Evolutionary conservation across 148 eudicot species (phyloP).

Genomic region (Cornus suecica): DNA sequence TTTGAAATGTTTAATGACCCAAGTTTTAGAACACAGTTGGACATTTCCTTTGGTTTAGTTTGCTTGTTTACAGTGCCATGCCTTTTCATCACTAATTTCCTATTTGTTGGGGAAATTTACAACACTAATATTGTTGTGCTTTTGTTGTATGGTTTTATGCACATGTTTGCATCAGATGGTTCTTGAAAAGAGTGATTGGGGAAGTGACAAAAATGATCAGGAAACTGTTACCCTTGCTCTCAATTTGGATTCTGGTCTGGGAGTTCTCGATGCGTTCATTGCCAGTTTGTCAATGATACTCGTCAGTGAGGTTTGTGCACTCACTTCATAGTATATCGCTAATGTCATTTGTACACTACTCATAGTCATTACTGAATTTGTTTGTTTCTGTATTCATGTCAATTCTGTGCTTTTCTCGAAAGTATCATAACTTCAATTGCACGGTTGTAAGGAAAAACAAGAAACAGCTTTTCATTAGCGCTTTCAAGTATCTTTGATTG

Average conservation of each 20-base stretch:
- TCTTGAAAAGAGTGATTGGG: slow-evolving; percentile 50
- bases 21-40: neutral
- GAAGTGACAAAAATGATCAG: slow-evolving; percentile 12
- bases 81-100: neutral
- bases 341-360: neutral
- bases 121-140: neutral
- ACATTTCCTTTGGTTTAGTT: neutral
- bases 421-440: neutral
- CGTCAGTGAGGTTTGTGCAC: slow-evolving; percentile 90
- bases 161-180: slow-evolving; percentile 41
- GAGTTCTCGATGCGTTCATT: slow-evolving; percentile 86
- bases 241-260: slow-evolving; percentile 70
- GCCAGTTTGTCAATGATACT: slow-evolving; percentile 95
- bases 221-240: slow-evolving; percentile 49
- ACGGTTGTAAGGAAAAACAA: neutral
- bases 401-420: neutral
- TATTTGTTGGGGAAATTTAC: neutral
- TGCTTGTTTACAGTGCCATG: neutral
- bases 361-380: neutral
- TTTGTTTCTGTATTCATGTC: neutral
- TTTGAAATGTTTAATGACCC: neutral
- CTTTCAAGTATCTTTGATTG: neutral
- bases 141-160: neutral
- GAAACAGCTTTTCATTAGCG: neutral
- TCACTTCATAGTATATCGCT: neutral